Conservation (phyloP, 768 basidiomycete species). For the Chalciporus sphaerocephalus region DNA sequence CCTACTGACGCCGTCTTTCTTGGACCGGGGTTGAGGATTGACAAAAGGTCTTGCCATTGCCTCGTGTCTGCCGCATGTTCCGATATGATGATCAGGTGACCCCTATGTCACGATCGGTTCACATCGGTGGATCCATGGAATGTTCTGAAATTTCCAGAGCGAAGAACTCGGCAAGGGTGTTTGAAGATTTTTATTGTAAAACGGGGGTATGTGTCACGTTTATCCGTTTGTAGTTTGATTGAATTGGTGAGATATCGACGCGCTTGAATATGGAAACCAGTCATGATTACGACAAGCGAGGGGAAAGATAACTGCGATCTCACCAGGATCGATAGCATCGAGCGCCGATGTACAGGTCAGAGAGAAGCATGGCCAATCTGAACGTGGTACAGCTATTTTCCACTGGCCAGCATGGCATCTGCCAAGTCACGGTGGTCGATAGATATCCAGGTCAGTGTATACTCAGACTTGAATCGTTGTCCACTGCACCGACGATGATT, state of each 20-base stretch:
- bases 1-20: neutral
- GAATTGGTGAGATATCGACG: no score
- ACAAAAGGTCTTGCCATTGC: slow-evolving; percentile 14
- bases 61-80: slow-evolving; percentile 25
- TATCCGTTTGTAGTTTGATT: slow-evolving; percentile 6
- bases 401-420: neutral
- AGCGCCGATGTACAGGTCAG: neutral
- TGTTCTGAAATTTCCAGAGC: slow-evolving; percentile 4
- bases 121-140: neutral
- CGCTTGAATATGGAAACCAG: no score
- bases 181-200: neutral
- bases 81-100: slow-evolving; percentile 21
- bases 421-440: neutral
- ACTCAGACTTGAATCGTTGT: no score
- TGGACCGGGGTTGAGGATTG: slow-evolving; percentile 3
- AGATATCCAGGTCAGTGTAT: no score
- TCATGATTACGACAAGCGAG: no score
- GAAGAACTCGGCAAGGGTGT: slow-evolving; percentile 4
- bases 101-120: slow-evolving; percentile 2
- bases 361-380: no score
- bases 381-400: no score
- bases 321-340: neutral
- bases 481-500: no score
- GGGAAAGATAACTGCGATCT: no score
- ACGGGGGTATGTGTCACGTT: neutral